phyloP scores from a whole-genome alignment of 75 land plant genomes.

The Ceratopteris richardii region DNA sequence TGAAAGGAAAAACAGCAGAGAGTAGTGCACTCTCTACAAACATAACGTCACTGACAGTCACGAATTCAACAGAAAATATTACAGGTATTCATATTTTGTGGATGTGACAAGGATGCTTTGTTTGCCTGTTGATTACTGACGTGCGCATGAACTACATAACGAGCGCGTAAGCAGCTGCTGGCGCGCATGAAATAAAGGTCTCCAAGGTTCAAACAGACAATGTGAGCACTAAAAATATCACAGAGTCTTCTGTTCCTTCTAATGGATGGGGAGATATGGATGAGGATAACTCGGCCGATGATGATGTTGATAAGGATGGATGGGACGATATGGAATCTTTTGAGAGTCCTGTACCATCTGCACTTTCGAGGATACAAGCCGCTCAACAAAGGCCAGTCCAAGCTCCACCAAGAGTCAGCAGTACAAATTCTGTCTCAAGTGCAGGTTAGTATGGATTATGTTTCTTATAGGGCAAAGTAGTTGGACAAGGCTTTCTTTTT shows the following conservation, averaged over 20 bases:
- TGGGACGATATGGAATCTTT: constrained; percentile 90
- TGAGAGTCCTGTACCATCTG: constrained; percentile 47
- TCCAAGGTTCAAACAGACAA: too few species aligned
- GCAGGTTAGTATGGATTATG: background rate
- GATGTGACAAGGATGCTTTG: too few species aligned
- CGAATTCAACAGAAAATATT: too few species aligned
- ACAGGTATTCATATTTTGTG: too few species aligned
- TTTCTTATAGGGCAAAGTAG: background rate
- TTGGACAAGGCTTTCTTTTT: too few species aligned
- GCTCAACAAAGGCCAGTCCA: constrained; percentile 87
- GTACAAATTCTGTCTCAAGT: background rate
- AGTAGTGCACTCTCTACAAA: constrained; percentile 14
- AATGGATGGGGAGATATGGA: constrained; percentile 97
- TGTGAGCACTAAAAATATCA: too few species aligned
- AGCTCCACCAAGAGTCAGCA: constrained; percentile 1
- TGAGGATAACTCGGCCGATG: constrained; percentile 40
- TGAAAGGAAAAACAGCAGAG: constrained; percentile 62
- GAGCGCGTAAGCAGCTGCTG: too few species aligned
- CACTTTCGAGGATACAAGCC: constrained; percentile 78
- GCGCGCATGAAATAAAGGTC: too few species aligned
- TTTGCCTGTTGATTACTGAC: too few species aligned
- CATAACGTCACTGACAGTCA: constrained; percentile 1
- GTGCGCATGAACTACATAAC: too few species aligned
- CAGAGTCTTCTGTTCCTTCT: constrained; percentile 8
- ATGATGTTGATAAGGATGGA: constrained; percentile 78